A percentile compares a stretch with the other conserved stretches of the same genome.
These are phyloP conservation scores for Boeremia exigua DNA, from an alignment of 2,329 filamentous ascomycete genomes.

Conservation along the genomic window DNA sequence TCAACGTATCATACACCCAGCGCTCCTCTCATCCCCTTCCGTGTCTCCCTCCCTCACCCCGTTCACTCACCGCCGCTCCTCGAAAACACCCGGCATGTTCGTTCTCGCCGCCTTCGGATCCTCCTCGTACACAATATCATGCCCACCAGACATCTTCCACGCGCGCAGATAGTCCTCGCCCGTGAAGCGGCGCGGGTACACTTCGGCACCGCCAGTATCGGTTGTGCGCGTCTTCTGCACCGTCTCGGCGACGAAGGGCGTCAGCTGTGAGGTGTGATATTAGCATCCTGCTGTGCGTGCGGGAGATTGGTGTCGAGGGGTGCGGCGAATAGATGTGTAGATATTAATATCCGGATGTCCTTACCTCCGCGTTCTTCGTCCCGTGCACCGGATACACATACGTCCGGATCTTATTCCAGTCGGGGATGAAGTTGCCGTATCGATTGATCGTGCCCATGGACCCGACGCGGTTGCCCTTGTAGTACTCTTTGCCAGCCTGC, in stretches of 20 bases:
- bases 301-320: neutral
- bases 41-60: neutral
- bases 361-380: conserved; percentile 57
- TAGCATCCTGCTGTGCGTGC: neutral
- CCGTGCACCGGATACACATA: conserved; percentile 78
- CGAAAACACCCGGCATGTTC: conserved; percentile 36
- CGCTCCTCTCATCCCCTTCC: neutral
- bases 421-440: conserved; percentile 81
- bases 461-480: conserved; percentile 93
- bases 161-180: conserved; percentile 42
- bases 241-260: conserved; percentile 74
- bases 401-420: conserved; percentile 87
- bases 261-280: conserved; percentile 64
- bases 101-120: neutral
- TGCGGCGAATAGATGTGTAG: neutral
- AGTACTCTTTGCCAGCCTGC: conserved; percentile 90
- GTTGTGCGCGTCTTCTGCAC: conserved; percentile 52
- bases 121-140: conserved; percentile 31
- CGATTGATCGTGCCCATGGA: conserved; percentile 86
- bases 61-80: conserved; percentile 22
- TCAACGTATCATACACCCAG: neutral
- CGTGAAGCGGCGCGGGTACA: conserved; percentile 36
- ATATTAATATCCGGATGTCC: too few relatives aligned
- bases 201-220: conserved; percentile 17
- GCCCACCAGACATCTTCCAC: conserved; percentile 44